phyloP scores from a whole-genome alignment of 1,284 basidiomycete genomes.

The Apiotrichum sp. region DNA sequence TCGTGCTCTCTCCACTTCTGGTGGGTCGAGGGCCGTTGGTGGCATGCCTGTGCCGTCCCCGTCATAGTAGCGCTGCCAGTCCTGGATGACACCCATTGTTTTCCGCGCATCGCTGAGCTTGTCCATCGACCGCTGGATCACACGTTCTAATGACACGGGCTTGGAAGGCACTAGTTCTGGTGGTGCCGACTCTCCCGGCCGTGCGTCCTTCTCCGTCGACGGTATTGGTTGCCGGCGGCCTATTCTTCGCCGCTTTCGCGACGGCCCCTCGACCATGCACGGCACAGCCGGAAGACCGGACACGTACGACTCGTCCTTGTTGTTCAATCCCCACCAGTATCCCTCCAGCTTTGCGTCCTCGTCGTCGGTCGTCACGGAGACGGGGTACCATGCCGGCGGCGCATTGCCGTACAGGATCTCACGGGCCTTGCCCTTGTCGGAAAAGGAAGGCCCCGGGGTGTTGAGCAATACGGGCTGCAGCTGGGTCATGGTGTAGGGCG shows the following conservation, averaged over 20 bases:
- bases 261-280: constrained; percentile 24
- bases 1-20: constrained; percentile 19
- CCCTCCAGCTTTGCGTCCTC: constrained; percentile 38
- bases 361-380: constrained; percentile 21
- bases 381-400: constrained; percentile 38
- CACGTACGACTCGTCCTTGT: constrained; percentile 34
- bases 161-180: constrained; percentile 24
- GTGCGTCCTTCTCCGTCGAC: too few species aligned
- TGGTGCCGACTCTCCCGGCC: background rate
- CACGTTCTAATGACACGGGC: constrained; percentile 26
- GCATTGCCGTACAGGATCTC: constrained; percentile 30
- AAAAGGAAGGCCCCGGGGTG: constrained; percentile 34
- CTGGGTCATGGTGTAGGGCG: constrained; percentile 62
- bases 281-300: constrained; percentile 37
- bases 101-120: constrained; percentile 28
- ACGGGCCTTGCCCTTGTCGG: constrained; percentile 39
- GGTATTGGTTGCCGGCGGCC: background rate
- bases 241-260: constrained; percentile 10
- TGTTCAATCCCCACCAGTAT: constrained; percentile 39
- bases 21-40: constrained; percentile 20
- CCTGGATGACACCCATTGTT: constrained; percentile 31
- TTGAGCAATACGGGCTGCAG: constrained; percentile 28
- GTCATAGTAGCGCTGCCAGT: constrained; percentile 35
- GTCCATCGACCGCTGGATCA: constrained; percentile 32
- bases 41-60: constrained; percentile 31